Conservation (phyloP, 2,329 filamentous ascomycete genomes). For the Talaromyces funiculosus region DNA sequence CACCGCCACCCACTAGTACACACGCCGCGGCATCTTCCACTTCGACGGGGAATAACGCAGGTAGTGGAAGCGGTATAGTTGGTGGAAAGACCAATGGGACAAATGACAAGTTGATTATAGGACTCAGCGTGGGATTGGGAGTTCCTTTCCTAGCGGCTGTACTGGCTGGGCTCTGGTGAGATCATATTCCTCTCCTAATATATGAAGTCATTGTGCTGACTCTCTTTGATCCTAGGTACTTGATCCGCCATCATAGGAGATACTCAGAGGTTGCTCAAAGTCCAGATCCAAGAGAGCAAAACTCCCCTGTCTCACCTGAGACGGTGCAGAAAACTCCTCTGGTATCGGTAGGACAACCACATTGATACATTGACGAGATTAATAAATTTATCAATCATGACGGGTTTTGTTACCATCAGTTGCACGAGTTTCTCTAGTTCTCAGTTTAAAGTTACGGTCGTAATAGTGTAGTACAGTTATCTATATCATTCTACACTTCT, state of each 20-base stretch:
- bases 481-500: neutral
- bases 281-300: neutral
- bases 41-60: neutral
- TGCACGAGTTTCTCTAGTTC: neutral
- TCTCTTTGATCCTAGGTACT: neutral
- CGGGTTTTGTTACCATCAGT: neutral
- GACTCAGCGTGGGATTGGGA: constrained; percentile 41
- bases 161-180: neutral
- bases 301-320: neutral
- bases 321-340: neutral
- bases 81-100: constrained; percentile 27
- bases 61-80: constrained; percentile 16
- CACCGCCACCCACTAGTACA: constrained; percentile 9
- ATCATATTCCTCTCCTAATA: neutral
- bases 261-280: neutral
- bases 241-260: neutral
- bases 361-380: neutral
- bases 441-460: neutral
- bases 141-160: constrained; percentile 16
- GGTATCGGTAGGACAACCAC: neutral
- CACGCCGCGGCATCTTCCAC: constrained; percentile 17
- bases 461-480: neutral
- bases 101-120: constrained; percentile 43
- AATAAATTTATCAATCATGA: neutral
- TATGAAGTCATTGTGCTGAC: neutral